Evolutionary conservation across 2,329 filamentous ascomycete species (phyloP).

Genomic region (Colletotrichum neosansevieriae): DNA sequence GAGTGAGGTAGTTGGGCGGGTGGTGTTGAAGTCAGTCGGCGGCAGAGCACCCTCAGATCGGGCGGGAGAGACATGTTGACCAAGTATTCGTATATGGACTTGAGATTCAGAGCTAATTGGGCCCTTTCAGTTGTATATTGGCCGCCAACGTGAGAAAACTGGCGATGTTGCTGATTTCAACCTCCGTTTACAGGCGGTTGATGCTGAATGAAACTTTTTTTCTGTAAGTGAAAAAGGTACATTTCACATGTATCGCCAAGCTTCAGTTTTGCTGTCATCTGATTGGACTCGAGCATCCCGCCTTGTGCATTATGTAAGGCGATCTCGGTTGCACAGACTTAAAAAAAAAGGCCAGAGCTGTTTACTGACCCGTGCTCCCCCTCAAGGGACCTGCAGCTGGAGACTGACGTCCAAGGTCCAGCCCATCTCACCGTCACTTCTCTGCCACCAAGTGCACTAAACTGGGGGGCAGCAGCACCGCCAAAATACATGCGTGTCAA

Average conservation of each 20-base stretch:
- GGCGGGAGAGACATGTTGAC: constrained; percentile 58
- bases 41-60: constrained; percentile 74
- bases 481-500: constrained; percentile 30
- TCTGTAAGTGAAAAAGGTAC: constrained; percentile 40
- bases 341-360: background rate
- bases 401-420: background rate
- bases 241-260: constrained; percentile 7
- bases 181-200: constrained; percentile 21
- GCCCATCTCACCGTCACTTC: constrained; percentile 7
- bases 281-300: constrained; percentile 1
- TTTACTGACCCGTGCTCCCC: constrained; percentile 25
- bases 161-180: constrained; percentile 15
- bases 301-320: constrained; percentile 15
- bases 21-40: constrained; percentile 77
- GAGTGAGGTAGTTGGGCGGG: constrained; percentile 80
- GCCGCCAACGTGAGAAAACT: background rate
- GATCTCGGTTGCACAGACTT: background rate
- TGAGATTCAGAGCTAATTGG: background rate
- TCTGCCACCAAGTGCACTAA: constrained; percentile 11
- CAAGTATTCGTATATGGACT: background rate
- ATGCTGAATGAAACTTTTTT: constrained; percentile 40
- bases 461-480: constrained; percentile 14
- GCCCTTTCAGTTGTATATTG: background rate
- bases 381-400: constrained; percentile 14
- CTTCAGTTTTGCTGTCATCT: background rate